Conservation (phyloP, 768 basidiomycete species). For the Pleurotus sapidus region DNA sequence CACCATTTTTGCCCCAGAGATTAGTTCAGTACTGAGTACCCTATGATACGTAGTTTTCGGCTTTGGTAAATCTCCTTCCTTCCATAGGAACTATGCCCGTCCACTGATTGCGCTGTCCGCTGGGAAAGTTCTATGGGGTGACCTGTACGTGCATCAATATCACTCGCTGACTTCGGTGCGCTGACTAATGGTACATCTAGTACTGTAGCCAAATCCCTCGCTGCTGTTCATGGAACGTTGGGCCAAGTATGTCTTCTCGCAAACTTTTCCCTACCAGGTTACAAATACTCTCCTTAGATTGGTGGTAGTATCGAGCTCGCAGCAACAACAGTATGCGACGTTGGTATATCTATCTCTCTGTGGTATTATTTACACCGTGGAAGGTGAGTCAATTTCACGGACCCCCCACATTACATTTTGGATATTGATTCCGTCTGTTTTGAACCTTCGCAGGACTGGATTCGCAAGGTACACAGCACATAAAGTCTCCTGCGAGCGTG, state of each 20-base stretch:
- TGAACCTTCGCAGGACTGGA: constrained; percentile 2
- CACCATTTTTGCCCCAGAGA: too few relatives aligned
- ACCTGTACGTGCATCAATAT: constrained; percentile 7
- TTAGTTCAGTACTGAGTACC: too few relatives aligned
- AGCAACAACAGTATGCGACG: constrained; percentile 9
- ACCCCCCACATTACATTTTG: neutral
- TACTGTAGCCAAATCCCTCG: constrained; percentile 6
- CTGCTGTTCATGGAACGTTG: constrained; percentile 1
- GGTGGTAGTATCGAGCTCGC: constrained; percentile 11
- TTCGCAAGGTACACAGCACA: constrained; percentile 7
- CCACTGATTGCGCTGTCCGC: neutral
- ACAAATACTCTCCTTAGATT: constrained; percentile 1
- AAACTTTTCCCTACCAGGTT: neutral
- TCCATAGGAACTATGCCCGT: neutral
- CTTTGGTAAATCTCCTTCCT: neutral
- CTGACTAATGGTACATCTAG: neutral
- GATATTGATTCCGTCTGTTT: neutral
- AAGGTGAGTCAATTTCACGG: neutral
- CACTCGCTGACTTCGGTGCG: neutral
- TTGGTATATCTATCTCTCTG: constrained; percentile 9
- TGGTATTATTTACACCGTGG: constrained; percentile 11
- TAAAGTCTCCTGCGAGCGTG: neutral
- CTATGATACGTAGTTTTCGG: neutral
- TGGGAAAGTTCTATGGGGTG: neutral
- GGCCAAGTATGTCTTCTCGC: constrained; percentile 6